Evolutionary conservation across 2,329 filamentous ascomycete species (phyloP).

Genomic region (Aspergillus sp.): DNA sequence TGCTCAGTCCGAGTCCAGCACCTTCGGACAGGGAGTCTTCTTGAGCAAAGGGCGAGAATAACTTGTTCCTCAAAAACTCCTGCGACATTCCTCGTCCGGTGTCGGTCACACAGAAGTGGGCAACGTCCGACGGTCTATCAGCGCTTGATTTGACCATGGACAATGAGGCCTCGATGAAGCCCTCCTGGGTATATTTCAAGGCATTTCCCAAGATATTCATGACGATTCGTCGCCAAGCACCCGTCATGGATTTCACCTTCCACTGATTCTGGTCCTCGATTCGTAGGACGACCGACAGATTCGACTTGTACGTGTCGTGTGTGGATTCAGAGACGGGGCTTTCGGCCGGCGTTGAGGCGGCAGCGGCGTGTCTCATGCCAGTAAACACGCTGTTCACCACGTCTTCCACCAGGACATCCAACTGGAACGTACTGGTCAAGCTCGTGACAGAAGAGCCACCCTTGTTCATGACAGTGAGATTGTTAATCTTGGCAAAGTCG

Average conservation of each 20-base stretch:
- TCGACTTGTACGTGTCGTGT: background rate
- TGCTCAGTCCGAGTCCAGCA: constrained; percentile 65
- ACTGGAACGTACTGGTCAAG: constrained; percentile 28
- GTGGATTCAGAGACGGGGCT: background rate
- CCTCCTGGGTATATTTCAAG: constrained; percentile 34
- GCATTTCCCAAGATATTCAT: constrained; percentile 41
- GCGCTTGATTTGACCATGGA: constrained; percentile 13
- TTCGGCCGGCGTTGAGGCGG: background rate
- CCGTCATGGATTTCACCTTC: constrained; percentile 28
- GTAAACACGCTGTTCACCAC: constrained; percentile 23
- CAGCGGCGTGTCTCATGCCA: constrained; percentile 26
- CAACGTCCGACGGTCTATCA: constrained; percentile 19
- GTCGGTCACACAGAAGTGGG: constrained; percentile 56
- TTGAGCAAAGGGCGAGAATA: constrained; percentile 66
- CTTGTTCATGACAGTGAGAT: constrained; percentile 17
- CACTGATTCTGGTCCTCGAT: constrained; percentile 26
- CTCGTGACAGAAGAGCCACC: constrained; percentile 19
- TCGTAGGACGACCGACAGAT: constrained; percentile 25
- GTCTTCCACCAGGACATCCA: constrained; percentile 33
- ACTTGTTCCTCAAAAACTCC: constrained; percentile 60
- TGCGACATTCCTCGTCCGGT: constrained; percentile 68
- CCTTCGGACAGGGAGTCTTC: constrained; percentile 62
- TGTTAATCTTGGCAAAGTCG: constrained; percentile 38
- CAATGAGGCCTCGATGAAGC: constrained; percentile 29
- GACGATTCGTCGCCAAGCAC: constrained; percentile 33